phyloP scores from a whole-genome alignment of 2,329 filamentous ascomycete species.

The Colletotrichum australisinense region DNA sequence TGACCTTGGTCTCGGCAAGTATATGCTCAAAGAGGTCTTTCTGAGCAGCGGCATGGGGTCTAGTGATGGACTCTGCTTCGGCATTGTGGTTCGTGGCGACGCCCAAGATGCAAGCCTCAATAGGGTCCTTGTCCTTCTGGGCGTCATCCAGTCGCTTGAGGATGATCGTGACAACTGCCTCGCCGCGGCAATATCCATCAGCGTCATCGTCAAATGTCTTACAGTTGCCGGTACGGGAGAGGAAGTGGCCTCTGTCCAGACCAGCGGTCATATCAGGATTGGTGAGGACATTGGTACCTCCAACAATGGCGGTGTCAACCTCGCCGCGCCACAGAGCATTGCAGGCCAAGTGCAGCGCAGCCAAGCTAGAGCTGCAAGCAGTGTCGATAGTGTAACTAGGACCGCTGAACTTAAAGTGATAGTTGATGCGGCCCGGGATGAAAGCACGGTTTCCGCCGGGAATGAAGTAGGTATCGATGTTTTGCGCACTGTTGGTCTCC shows the following conservation, averaged over 20 bases:
- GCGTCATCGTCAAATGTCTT: slow-evolving; percentile 80
- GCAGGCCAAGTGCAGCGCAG: slow-evolving; percentile 74
- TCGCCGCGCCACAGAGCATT: slow-evolving; percentile 59
- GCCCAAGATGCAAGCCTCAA: slow-evolving; percentile 51
- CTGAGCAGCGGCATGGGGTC: slow-evolving; percentile 46
- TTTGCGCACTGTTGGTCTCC: slow-evolving; percentile 79
- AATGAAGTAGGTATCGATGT: slow-evolving; percentile 67
- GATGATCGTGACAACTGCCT: slow-evolving; percentile 54
- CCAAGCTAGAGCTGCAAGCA: slow-evolving; percentile 81
- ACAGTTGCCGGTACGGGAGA: slow-evolving; percentile 80
- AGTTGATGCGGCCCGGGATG: slow-evolving; percentile 74
- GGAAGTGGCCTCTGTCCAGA: slow-evolving; percentile 80
- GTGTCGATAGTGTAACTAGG: slow-evolving; percentile 80
- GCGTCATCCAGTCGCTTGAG: slow-evolving; percentile 55
- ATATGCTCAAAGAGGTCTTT: slow-evolving; percentile 53
- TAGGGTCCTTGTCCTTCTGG: slow-evolving; percentile 48
- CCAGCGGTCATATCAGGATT: slow-evolving; percentile 84
- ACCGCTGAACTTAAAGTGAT: slow-evolving; percentile 81
- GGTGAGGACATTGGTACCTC: slow-evolving; percentile 81
- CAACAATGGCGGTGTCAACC: slow-evolving; percentile 83
- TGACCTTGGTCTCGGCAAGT: slow-evolving; percentile 56
- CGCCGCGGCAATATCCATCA: slow-evolving; percentile 60
- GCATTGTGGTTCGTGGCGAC: slow-evolving; percentile 54
- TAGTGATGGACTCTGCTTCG: slow-evolving; percentile 53
- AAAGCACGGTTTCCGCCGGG: slow-evolving; percentile 65